Evolutionary conservation across 306 rosid genomes (phyloP), one percentile per base, ranked within the genome.

Genomic region (Rubus idaeus): DNA sequence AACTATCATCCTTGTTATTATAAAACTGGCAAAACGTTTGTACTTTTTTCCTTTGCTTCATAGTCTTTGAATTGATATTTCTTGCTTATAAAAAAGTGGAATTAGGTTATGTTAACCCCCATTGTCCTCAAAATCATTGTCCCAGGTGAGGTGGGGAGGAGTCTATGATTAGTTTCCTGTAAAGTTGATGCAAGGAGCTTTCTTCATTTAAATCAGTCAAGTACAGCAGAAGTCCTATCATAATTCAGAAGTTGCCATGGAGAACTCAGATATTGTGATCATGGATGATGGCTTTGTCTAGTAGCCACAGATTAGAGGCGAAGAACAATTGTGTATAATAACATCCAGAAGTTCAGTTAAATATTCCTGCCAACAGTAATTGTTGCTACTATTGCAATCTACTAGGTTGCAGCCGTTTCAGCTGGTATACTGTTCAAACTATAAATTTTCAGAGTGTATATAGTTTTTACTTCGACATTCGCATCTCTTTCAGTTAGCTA

Each of bases 311-410:
- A 44, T 41, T 26, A 55, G n/a, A 68, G 75, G 23, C 58, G n/a
- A 69, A 75, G 75, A 39, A 56, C 42, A 51, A 51, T 47, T 45
- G 42, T 77, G 26, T 68, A 44, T 42, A 67, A 68, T 56, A 77
- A 77, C 47, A 68, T 77, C 35, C 56, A 42, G 57, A 77, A 77
- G 55, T 68, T 68, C 75, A 65, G 68, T 23, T 66, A 76, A 40
- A n/a, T 56, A 3, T 66, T 76, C 46, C 69, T 68, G 53, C 75
- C 45, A 47, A 68, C 60, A 11, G 46, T 56, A 10, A 68, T 50
- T 68, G 80, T 63, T 17, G 74, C 69, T 50, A 75, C 80, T 7
- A 45, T 68, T 2, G 75, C 37, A 1, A 67, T 77, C 67, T 53
- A 68, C 56, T 68, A 51, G 18, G 49, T 65, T 13, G 74, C 79